Evolutionary conservation across 2,329 filamentous ascomycete species (phyloP).

Genomic region (Stachybotrys chlorohalonatus): DNA sequence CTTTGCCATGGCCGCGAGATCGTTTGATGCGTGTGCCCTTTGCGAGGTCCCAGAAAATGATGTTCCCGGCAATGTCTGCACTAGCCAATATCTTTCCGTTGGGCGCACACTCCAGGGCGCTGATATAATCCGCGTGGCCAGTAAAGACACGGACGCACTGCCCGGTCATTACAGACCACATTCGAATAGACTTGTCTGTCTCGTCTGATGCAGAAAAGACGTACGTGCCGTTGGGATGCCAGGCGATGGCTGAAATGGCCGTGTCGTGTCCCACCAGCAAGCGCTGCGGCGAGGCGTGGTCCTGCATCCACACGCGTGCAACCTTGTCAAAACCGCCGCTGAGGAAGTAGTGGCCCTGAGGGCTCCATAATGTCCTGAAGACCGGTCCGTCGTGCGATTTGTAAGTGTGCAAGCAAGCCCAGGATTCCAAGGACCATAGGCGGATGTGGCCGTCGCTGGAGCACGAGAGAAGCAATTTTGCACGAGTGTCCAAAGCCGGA

Average conservation of each 20-base stretch:
- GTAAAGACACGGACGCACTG: slow-evolving; percentile 85
- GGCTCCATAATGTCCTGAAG: slow-evolving; percentile 82
- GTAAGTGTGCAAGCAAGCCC: slow-evolving; percentile 88
- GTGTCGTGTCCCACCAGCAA: slow-evolving; percentile 90
- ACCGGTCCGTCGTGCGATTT: slow-evolving; percentile 87
- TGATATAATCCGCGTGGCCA: slow-evolving; percentile 83
- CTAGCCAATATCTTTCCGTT: slow-evolving; percentile 88
- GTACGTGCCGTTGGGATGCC: slow-evolving; percentile 91
- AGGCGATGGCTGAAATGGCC: slow-evolving; percentile 81
- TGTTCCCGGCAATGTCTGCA: slow-evolving; percentile 79
- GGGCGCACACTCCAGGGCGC: slow-evolving; percentile 73
- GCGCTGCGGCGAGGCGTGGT: slow-evolving; percentile 81
- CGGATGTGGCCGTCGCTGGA: slow-evolving; percentile 83
- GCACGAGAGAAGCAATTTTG: slow-evolving; percentile 76
- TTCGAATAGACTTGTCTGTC: slow-evolving; percentile 80
- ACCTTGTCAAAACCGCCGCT: slow-evolving; percentile 84
- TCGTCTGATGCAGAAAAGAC: slow-evolving; percentile 86
- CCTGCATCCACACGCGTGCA: slow-evolving; percentile 83
- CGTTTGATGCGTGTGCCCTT: slow-evolving; percentile 81
- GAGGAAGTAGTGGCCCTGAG: slow-evolving; percentile 91
- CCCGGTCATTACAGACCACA: slow-evolving; percentile 92
- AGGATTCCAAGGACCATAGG: slow-evolving; percentile 87
- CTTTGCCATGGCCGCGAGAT: slow-evolving; percentile 87
- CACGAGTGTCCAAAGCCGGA: slow-evolving; percentile 38
- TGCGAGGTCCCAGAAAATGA: slow-evolving; percentile 90